Evolutionary conservation across 73 alveolate species (phyloP).

Genomic region (Halteria grandinella): DNA sequence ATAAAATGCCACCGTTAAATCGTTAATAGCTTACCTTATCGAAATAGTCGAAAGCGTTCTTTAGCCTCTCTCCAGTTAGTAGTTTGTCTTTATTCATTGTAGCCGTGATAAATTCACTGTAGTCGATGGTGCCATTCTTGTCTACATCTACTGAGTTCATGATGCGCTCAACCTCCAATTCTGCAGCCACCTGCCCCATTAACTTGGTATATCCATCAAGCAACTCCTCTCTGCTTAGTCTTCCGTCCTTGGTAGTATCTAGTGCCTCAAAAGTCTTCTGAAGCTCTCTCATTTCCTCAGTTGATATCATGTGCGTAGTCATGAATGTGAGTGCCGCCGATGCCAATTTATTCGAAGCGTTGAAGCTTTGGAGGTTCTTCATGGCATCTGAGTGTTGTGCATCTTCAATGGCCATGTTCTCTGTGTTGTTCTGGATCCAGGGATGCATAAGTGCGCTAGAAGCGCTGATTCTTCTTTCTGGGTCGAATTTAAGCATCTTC

Average conservation of each 20-base stretch:
- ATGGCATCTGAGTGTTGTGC: conserved; percentile 10
- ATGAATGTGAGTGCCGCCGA: conserved; percentile 60
- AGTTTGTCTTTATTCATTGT: conserved; percentile 71
- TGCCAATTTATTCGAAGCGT: conserved; percentile 47
- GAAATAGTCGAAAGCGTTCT: conserved; percentile 73
- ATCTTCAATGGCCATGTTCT: conserved; percentile 13
- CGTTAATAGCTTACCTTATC: conserved; percentile 57
- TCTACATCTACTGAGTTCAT: conserved; percentile 63
- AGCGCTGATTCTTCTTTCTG: conserved; percentile 70
- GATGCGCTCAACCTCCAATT: conserved; percentile 71
- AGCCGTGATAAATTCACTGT: conserved; percentile 76
- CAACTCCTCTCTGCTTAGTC: conserved; percentile 76
- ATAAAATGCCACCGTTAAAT: too few relatives aligned
- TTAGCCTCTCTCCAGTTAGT: conserved; percentile 63
- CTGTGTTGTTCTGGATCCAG: conserved; percentile 70
- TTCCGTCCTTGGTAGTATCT: conserved; percentile 88
- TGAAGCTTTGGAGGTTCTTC: conserved; percentile 6
- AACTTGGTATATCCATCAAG: conserved; percentile 78
- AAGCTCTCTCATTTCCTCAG: conserved; percentile 64
- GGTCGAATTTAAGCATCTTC: conserved; percentile 67
- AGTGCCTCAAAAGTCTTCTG: conserved; percentile 64
- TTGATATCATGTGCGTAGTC: conserved; percentile 39
- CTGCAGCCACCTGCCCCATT: conserved; percentile 60
- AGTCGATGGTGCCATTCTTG: conserved; percentile 78
- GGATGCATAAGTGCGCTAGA: conserved; percentile 73